phyloP scores from a whole-genome alignment of 495 filamentous ascomycete species.

The Trichoderma gamsii region DNA sequence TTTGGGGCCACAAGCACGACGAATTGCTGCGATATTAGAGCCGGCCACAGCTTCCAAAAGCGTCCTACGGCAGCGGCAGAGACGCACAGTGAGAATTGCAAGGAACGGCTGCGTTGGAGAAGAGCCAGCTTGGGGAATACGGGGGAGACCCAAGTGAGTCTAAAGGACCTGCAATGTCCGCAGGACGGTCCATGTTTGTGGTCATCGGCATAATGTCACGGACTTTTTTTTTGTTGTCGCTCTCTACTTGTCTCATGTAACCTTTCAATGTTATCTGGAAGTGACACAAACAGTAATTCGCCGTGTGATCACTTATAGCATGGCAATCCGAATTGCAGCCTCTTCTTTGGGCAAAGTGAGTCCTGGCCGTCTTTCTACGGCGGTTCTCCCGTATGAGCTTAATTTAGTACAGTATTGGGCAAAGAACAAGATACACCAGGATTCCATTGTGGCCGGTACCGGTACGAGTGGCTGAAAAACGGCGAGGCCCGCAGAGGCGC shows the following conservation, averaged over 20 bases:
- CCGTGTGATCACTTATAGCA: no score
- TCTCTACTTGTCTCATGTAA: no score
- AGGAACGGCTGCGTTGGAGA: background rate
- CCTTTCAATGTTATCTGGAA: no score
- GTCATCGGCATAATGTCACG: background rate
- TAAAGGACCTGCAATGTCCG: conserved; percentile 7
- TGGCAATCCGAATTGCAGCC: no score
- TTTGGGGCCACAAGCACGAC: background rate
- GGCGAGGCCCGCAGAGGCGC: background rate
- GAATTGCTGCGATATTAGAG: background rate
- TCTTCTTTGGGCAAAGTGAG: no score
- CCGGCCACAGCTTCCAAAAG: conserved; percentile 10
- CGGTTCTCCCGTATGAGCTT: no score
- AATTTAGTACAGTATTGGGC: background rate
- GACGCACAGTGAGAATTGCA: background rate
- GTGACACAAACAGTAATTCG: no score
- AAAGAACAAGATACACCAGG: background rate
- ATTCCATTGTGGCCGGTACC: no score
- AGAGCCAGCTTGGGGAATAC: background rate
- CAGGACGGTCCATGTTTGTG: background rate
- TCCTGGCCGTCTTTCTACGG: no score
- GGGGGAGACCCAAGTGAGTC: background rate
- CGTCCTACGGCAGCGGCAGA: background rate
- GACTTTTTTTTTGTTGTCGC: background rate
- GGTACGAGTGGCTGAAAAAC: background rate